A percentile compares a stretch with the other conserved stretches of the same genome.
Evolutionary conservation across 2,329 filamentous ascomycete species (phyloP).

Genomic region (Pyrenophora teres): DNA sequence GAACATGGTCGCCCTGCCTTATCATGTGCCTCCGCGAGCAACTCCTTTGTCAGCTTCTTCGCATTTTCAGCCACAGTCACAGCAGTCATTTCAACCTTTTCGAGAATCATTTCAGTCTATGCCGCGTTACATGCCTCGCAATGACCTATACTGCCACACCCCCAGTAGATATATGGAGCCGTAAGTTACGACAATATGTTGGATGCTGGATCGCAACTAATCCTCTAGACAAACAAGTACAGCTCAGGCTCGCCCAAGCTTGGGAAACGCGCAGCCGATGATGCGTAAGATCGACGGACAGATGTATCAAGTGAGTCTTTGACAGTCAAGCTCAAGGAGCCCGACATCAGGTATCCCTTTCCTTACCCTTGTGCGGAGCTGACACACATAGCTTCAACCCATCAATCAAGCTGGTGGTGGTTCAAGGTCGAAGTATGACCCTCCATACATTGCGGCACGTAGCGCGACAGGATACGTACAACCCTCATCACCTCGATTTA

Average conservation of each 20-base stretch:
- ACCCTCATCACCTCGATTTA: conserved; percentile 17
- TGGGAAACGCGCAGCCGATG: conserved; percentile 20
- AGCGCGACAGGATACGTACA: conserved; percentile 19
- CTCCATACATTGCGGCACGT: conserved; percentile 12
- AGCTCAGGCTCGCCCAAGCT: conserved; percentile 11
- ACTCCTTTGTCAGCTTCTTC: conserved; percentile 12
- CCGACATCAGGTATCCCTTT: conserved; percentile 16
- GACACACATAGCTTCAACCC: conserved; percentile 37
- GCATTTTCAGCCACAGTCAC: conserved; percentile 8
- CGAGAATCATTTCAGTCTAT: conserved; percentile 6
- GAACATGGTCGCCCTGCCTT: conserved; percentile 30
- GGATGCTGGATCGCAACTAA: conserved; percentile 16
- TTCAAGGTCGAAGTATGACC: conserved; percentile 23
- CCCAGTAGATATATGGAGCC: conserved; percentile 18
- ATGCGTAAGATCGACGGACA: conserved; percentile 36
- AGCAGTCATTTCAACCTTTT: conserved; percentile 9
- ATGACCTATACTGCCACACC: conserved; percentile 12
- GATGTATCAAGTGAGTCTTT: conserved; percentile 43
- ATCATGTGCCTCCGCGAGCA: conserved; percentile 15
- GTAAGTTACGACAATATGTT: conserved; percentile 22
- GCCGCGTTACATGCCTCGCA: conserved; percentile 4
- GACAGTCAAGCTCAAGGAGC: conserved; percentile 17
- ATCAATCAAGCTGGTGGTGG: conserved; percentile 23
- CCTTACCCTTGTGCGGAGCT: conserved; percentile 19
- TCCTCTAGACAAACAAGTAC: conserved; percentile 22